Evolutionary conservation across 1,284 basidiomycete genomes (phyloP).

Genomic region (Porogramme epimiltina): DNA sequence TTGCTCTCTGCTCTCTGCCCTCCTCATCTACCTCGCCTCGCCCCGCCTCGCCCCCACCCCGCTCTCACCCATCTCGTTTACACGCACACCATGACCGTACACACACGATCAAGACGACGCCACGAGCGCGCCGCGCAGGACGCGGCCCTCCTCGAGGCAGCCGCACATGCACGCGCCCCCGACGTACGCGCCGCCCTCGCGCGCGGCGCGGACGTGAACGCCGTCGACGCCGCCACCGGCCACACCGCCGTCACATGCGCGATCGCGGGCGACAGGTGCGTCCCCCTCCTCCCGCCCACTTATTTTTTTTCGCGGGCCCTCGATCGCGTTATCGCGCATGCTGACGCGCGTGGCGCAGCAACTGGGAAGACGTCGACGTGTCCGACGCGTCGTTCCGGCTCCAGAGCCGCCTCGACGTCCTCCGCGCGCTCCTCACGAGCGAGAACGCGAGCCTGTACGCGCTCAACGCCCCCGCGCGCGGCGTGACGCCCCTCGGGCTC

Average conservation of each 20-base stretch:
- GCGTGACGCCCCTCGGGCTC: constrained; percentile 73
- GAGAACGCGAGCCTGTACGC: constrained; percentile 63
- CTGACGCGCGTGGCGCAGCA: constrained; percentile 28
- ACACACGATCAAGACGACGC: constrained; percentile 8
- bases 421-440: constrained; percentile 54
- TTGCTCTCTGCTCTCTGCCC: background rate
- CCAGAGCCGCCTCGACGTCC: constrained; percentile 51
- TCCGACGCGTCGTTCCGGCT: constrained; percentile 66
- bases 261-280: constrained; percentile 68
- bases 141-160: constrained; percentile 50
- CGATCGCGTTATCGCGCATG: constrained; percentile 1
- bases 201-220: constrained; percentile 67
- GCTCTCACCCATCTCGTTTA: background rate
- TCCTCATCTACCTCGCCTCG: background rate
- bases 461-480: constrained; percentile 70
- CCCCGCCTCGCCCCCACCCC: too few species aligned
- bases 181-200: constrained; percentile 54
- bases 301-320: too few species aligned
- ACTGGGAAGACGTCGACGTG: constrained; percentile 68
- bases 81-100: constrained; percentile 17
- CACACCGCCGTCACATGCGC: constrained; percentile 65
- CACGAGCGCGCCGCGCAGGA: constrained; percentile 18
- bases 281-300: constrained; percentile 9
- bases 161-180: constrained; percentile 54
- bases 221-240: constrained; percentile 52